Conservation (phyloP, 768 basidiomycete species). For the Holtermannia corniformis region DNA sequence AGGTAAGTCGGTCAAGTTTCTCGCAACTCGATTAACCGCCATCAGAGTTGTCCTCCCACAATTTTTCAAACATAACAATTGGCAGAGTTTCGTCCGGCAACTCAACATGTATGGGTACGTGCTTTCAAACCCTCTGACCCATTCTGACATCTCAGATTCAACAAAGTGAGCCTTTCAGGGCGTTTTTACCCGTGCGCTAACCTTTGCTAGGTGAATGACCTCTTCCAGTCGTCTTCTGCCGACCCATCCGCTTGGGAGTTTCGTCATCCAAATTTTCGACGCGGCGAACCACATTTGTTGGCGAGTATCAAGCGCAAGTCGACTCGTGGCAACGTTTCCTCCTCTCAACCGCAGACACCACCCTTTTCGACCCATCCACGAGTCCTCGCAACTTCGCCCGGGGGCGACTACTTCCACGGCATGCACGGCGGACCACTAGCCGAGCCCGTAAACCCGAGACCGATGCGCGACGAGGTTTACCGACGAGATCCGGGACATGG, state of each 20-base stretch:
- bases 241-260: constrained; percentile 40
- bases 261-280: constrained; percentile 38
- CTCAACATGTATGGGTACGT: constrained; percentile 84
- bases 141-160: constrained; percentile 19
- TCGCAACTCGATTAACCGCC: neutral
- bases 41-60: constrained; percentile 55
- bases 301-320: constrained; percentile 38
- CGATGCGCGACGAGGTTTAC: too few relatives aligned
- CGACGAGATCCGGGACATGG: too few relatives aligned
- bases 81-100: constrained; percentile 82
- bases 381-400: neutral
- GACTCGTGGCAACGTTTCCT: constrained; percentile 5
- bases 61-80: constrained; percentile 98
- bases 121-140: neutral
- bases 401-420: neutral
- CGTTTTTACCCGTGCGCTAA: neutral
- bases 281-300: constrained; percentile 36
- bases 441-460: too few relatives aligned
- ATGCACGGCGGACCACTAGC: too few relatives aligned
- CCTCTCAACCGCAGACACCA: neutral
- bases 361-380: neutral
- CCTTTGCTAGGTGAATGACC: constrained; percentile 33
- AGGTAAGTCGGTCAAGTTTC: constrained; percentile 23
- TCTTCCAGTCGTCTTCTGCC: constrained; percentile 25
- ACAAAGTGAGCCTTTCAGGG: constrained; percentile 17